These are phyloP conservation scores for Penicillium steckii DNA, from an alignment of 495 filamentous ascomycete genomes.

Conservation along the genomic window DNA sequence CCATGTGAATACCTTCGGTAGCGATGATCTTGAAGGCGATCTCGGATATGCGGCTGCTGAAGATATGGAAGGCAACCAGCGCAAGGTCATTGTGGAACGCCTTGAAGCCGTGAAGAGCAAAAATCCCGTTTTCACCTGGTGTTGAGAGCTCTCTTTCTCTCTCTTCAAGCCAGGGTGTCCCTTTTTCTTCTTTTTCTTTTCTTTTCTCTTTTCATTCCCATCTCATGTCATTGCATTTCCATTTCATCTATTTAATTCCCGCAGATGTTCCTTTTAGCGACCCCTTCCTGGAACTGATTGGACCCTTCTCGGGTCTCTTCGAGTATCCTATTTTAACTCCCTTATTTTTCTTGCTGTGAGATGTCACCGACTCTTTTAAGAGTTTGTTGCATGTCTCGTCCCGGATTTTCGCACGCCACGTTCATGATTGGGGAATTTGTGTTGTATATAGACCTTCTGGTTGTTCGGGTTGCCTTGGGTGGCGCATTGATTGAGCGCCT, in stretches of 20 bases:
- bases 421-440: conserved; percentile 29
- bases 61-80: conserved; percentile 84
- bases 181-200: background rate
- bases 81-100: conserved; percentile 95
- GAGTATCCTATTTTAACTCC: background rate
- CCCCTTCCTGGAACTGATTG: conserved; percentile 4
- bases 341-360: background rate
- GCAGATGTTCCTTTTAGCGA: conserved; percentile 19
- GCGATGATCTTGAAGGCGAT: conserved; percentile 85
- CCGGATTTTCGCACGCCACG: conserved; percentile 11
- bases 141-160: conserved; percentile 48
- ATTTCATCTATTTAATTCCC: conserved; percentile 19
- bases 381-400: conserved; percentile 2
- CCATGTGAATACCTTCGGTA: conserved; percentile 48
- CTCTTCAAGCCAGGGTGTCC: background rate
- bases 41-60: conserved; percentile 90
- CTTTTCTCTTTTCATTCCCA: conserved; percentile 1
- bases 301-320: background rate
- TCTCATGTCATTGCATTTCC: conserved; percentile 16
- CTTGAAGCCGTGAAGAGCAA: conserved; percentile 92
- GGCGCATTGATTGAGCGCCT: conserved; percentile 33
- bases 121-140: conserved; percentile 98
- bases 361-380: background rate
- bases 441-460: conserved; percentile 35
- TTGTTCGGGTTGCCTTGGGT: conserved; percentile 22